Evolutionary conservation across 2,329 filamentous ascomycete species (phyloP), one percentile per base, ranked within the genome.

Genomic region (Aureobasidium sp.): DNA sequence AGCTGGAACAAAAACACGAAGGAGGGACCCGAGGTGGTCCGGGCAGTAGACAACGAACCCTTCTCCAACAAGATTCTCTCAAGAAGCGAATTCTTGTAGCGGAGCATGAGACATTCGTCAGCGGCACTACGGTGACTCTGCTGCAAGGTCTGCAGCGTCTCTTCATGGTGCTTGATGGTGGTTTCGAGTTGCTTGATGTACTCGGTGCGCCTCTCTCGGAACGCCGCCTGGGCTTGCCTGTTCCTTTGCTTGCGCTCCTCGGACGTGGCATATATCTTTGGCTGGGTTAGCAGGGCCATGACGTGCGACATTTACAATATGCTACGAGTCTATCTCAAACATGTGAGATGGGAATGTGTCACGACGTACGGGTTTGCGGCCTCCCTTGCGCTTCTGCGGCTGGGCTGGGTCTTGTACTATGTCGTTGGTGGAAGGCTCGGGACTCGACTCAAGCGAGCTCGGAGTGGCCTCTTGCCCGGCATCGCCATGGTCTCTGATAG

Each of bases 121-220:
- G 93, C 91, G 62, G 94, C 94, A 70, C 86, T 92, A 69, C 94
- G 90, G 73, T 97, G 94, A 67, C 91, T 95, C 71, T 93, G 89
- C 77, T 97, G 94, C 63, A 99, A 82, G 70, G 86, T 96, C 69
- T 95, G 90, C 61, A 97, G 81, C 69, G 91, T 93, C 70, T 95
- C 91, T 77, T 99, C 94, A 81, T 97, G 93, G 68, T 94, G 90
- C 71, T 94, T 93, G 76, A 99, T 97, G 61, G 92, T 96, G 69
- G 93, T 91, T 77, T 99, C 94, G 30, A 99, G 84, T 76, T 99
- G 94, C 79, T 97, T 97, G 79, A 99, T 99, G 76, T 99, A 99
- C 79, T 99, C 94, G 61, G 93, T 97, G 63, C 94, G 87, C 67
- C 94, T 88, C 78, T 99, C 94, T 68, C 94, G 88, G 72, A 99